These are phyloP conservation scores for Metarhizium sp. DNA, from an alignment of 2,329 filamentous ascomycete genomes.

Conservation along the genomic window DNA sequence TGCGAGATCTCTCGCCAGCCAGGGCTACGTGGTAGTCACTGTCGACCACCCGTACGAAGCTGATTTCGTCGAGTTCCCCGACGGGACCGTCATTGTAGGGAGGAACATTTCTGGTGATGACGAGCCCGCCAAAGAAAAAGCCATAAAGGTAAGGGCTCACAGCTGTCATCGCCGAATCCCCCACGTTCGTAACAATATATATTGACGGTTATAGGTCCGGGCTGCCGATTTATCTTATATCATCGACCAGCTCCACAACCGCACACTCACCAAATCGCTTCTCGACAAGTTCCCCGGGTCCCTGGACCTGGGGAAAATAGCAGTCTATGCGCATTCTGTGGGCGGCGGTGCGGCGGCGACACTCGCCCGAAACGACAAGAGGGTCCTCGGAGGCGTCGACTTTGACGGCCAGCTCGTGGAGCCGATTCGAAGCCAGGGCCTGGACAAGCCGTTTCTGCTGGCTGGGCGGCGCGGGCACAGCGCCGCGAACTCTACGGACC, in stretches of 20 bases:
- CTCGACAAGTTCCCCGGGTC: conserved; percentile 14
- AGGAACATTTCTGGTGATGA: conserved; percentile 9
- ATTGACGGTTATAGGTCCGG: conserved; percentile 12
- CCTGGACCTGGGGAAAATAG: conserved; percentile 11
- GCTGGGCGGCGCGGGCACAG: conserved; percentile 20
- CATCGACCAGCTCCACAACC: conserved; percentile 18
- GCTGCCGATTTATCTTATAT: conserved; percentile 28
- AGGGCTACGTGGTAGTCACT: conserved; percentile 34
- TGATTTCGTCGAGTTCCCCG: conserved; percentile 34
- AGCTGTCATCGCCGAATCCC: too few relatives aligned
- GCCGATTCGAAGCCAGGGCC: conserved; percentile 5
- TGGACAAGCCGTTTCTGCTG: conserved; percentile 18
- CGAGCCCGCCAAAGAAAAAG: conserved; percentile 8
- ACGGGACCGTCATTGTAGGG: conserved; percentile 24
- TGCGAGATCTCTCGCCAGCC: conserved; percentile 34
- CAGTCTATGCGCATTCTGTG: conserved; percentile 29
- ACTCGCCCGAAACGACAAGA: neutral
- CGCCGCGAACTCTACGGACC: conserved; percentile 20
- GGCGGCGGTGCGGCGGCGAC: conserved; percentile 27
- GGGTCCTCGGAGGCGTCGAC: conserved; percentile 27
- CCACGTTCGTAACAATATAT: neutral
- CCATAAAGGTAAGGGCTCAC: conserved; percentile 11
- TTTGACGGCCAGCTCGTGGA: conserved; percentile 29
- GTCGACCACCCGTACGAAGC: conserved; percentile 41
- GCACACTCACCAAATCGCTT: conserved; percentile 7